Conservation (phyloP, 768 basidiomycete genomes). For the Pholiota conissans region DNA sequence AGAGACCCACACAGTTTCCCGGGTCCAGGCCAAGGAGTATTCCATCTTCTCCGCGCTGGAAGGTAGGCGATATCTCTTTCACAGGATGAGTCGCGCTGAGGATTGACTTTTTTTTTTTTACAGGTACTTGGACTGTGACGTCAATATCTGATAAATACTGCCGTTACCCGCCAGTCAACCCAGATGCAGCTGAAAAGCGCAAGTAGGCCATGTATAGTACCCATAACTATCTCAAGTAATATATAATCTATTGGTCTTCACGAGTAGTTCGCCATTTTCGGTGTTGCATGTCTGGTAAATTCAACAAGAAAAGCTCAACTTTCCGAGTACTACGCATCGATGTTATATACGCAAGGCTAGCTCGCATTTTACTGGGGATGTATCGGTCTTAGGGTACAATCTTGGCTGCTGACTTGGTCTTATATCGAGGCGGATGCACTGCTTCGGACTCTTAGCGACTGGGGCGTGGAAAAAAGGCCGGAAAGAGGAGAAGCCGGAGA, state of each 20-base stretch:
- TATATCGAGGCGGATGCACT: no score
- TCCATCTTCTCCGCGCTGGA: slow-evolving; percentile 91
- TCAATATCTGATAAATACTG: slow-evolving; percentile 90
- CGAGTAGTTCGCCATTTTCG: not conserved
- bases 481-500: not conserved
- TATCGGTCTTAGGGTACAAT: no score
- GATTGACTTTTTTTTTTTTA: slow-evolving; percentile 4
- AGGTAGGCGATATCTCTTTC: slow-evolving; percentile 49
- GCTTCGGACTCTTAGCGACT: not conserved
- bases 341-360: no score
- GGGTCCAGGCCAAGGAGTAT: slow-evolving; percentile 72
- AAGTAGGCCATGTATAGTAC: slow-evolving; percentile 13
- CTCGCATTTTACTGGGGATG: no score
- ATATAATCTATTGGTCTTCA: not conserved
- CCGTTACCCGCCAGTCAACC: slow-evolving; percentile 77
- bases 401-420: no score
- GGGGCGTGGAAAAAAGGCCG: not conserved
- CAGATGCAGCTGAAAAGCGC: slow-evolving; percentile 45
- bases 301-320: no score
- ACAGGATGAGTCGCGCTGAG: not conserved
- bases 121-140: slow-evolving; percentile 91
- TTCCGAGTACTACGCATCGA: no score
- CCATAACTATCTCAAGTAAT: slow-evolving; percentile 1
- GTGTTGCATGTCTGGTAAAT: not conserved
- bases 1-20: slow-evolving; percentile 89